Evolutionary conservation across 1,139 yeast species (phyloP), one percentile per base, ranked within the genome.

Genomic region (Saccharomyces uvarum): DNA sequence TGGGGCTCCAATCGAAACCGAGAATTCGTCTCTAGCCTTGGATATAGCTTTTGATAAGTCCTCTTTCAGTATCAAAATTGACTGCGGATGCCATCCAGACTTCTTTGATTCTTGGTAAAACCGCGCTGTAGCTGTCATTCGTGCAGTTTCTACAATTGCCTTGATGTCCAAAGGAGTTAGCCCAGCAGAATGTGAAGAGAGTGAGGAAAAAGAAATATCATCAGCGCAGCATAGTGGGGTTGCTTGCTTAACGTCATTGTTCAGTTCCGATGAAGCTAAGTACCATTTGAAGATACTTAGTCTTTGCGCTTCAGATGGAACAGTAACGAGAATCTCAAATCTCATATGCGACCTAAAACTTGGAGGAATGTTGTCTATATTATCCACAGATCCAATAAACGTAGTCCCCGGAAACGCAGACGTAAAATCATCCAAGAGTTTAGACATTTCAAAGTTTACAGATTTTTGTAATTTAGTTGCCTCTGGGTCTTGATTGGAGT

Each of bases 1-100:
- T 14, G 99, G 99, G 0, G 98, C 98, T 11, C 99, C 99, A 58
- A 93, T 91, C 0, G 97, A 86, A 62, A 89, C 97, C 66, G 96
- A 86, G 70, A 86, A 90, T 67, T 88, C 91, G 64, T 83, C 84
- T 64, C 98, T 77, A 0, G 97, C 97, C 55, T 81, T 86, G 55
- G 84, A 81, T 52, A 90, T 88, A 0, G 97, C 88, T 21, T 71
- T 72, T 53, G 80, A 86, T 65, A 91, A 81, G 67, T 88, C 95
- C 11, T 73, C 78, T 11, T 38, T 21, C 4, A 19, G 16, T 16
- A 38, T 38, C 24, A 19, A 38, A 16, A 38, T 38, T 38, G 44
- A 1, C 68, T 41, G 1, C 70, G 63, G 55, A 64, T 59, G 21
- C 70, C 47, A 26, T 49, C 0, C 54, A 58, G 1, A 70, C 61